These are phyloP conservation scores for Barnettozyma populi DNA, from an alignment of 805 yeast species.

Conservation along the genomic window DNA sequence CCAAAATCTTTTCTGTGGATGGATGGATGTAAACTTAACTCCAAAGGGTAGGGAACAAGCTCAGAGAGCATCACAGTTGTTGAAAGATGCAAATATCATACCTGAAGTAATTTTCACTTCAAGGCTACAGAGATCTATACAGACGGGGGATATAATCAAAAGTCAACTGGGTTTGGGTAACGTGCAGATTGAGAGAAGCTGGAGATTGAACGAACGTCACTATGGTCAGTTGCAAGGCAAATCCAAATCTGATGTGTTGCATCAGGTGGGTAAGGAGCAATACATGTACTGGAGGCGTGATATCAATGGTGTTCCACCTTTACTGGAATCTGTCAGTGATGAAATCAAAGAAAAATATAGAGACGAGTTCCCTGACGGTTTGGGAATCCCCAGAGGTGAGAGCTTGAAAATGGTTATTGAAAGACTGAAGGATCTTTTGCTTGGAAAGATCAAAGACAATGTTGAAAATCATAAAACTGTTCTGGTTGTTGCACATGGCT, in stretches of 20 bases:
- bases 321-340: conserved; percentile 35
- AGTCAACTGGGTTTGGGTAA: conserved; percentile 47
- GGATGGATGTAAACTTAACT: conserved; percentile 74
- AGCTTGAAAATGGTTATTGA: conserved; percentile 67
- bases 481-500: conserved; percentile 74
- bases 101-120: conserved; percentile 69
- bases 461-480: conserved; percentile 49
- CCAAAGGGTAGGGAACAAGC: conserved; percentile 68
- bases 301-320: conserved; percentile 66
- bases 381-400: conserved; percentile 63
- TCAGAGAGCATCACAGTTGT: conserved; percentile 51
- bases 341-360: conserved; percentile 27
- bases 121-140: conserved; percentile 65
- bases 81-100: conserved; percentile 40
- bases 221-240: conserved; percentile 80
- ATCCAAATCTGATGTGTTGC: conserved; percentile 60
- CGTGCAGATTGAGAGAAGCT: conserved; percentile 54
- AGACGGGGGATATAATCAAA: conserved; percentile 65
- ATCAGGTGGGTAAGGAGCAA: conserved; percentile 63
- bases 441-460: conserved; percentile 44
- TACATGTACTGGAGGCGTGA: conserved; percentile 80
- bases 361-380: conserved; percentile 21
- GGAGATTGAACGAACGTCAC: conserved; percentile 83
- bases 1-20: conserved; percentile 74
- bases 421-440: conserved; percentile 56